Base-by-base conservation (phyloP, 495 filamentous ascomycete genomes). In the Penicillium tannophilum region DNA sequence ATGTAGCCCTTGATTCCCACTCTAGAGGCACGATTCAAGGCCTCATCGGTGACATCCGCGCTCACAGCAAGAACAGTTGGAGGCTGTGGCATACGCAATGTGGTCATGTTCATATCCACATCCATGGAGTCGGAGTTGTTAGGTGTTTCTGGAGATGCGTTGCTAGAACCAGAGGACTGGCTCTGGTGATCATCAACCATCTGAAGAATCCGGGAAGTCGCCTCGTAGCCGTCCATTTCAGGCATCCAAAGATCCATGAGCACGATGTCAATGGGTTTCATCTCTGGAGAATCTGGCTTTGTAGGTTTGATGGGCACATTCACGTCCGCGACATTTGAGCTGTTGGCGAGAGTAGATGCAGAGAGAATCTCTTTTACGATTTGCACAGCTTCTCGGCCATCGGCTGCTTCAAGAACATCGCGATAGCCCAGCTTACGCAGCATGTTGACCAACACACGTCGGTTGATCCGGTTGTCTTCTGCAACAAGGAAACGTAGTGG, bases 161-260 rank as follows among this genome's bases (percentile, higher is more conserved):
- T 47, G 2, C 56, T 45, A 5, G 58, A 52, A 54, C 53, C 52
- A 35, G 54, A 48, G n/a, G 57, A 41, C 47, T 65, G 60, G 31
- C 62, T 59, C 24, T 64, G 67, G 39, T 74, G 65, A 42, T 77
- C 72, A 52, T 73, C 63, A 36, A 79, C 71, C 68, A 87, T 76
- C 52, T 78, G 71, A n/a, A 88, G 70, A 56, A 93, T 93, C 26
- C 72, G 71, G 50, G 82, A 77, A 1, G 89, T 85, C 6, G 90
- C 90, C 67, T 92, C 85, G 55, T 90, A 92, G 3, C 90, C 90
- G 63, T 93, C 90, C 84, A 91, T 89, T 56, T 84, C 78, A 2
- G 90, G 90, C 90, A 93, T 93, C 90, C 90, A 93, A 6, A 93
- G 79, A 70, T 93, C 90, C 90, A 93, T 93, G 28, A 92, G 70